Conservation (phyloP, 2,329 filamentous ascomycete species). For the Stagonosporopsis rhizophila region DNA sequence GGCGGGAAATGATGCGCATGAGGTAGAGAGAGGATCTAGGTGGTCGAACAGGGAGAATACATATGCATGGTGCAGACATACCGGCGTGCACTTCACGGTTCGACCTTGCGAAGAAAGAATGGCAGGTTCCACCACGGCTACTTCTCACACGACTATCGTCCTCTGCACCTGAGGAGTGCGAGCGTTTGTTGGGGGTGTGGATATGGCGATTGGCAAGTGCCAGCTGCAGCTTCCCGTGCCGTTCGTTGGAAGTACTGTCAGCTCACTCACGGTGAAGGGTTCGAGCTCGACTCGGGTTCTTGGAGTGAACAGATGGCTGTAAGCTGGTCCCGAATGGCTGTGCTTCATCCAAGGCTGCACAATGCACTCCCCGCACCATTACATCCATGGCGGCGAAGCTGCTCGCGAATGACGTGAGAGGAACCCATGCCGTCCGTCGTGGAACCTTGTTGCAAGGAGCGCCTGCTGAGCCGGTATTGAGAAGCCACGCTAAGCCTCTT, state of each 20-base stretch:
- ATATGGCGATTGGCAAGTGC: conserved; percentile 2
- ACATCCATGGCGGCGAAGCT: conserved; percentile 15
- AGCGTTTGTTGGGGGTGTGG: conserved; percentile 7
- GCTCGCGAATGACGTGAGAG: conserved; percentile 19
- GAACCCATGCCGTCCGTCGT: conserved; percentile 14
- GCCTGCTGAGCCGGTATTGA: not conserved
- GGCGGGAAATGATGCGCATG: conserved; percentile 30
- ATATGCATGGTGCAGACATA: conserved; percentile 17
- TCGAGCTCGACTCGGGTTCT: not conserved
- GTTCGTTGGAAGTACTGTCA: conserved; percentile 1
- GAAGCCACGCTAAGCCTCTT: not conserved
- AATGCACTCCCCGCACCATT: conserved; percentile 16
- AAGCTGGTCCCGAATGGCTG: conserved; percentile 4
- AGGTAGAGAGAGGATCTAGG: conserved; percentile 17
- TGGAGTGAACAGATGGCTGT: not conserved
- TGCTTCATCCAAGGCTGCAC: conserved; percentile 9
- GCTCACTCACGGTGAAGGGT: conserved; percentile 9
- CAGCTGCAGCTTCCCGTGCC: conserved; percentile 9
- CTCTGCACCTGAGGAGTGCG: not conserved
- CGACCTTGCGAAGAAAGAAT: conserved; percentile 8
- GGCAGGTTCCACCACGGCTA: conserved; percentile 15
- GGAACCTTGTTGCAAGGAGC: conserved; percentile 13
- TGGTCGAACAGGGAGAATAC: conserved; percentile 26
- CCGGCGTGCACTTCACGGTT: conserved; percentile 11
- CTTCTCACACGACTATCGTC: conserved; percentile 11